Evolutionary conservation across 2,329 filamentous ascomycete genomes (phyloP).

Genomic region (Trichoderma asperellum): DNA sequence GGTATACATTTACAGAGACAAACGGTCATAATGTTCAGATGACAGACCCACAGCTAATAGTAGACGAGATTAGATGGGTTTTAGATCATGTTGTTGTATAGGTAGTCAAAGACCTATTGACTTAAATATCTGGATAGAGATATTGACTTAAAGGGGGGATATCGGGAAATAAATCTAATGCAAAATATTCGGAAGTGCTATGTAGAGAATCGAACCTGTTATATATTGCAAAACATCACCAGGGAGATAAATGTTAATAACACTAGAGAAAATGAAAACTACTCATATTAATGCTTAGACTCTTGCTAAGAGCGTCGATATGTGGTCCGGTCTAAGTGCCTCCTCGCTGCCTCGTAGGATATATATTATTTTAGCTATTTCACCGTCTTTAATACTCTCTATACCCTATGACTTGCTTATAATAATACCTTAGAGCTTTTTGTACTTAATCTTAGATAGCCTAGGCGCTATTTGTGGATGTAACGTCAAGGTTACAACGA

Average conservation of each 20-base stretch:
- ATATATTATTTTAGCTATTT: background rate
- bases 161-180: background rate
- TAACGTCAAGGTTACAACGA: background rate
- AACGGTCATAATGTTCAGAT: slow-evolving; percentile 3
- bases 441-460: background rate
- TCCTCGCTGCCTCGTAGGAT: background rate
- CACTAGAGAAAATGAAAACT: background rate
- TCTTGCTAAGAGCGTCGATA: background rate
- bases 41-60: background rate
- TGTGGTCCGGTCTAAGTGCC: background rate
- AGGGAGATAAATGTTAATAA: background rate
- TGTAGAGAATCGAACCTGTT: background rate
- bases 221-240: background rate
- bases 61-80: background rate
- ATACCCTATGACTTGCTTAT: background rate
- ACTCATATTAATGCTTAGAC: background rate
- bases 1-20: background rate
- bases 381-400: background rate
- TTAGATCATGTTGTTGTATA: background rate
- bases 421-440: background rate
- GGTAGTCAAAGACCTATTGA: background rate
- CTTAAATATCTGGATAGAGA: background rate
- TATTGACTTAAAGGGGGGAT: background rate
- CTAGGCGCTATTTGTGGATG: background rate
- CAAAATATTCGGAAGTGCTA: background rate